Evolutionary conservation across 2,329 filamentous ascomycete species (phyloP), one percentile per base, ranked within the genome.

Genomic region (Aspergillus ibericus): DNA sequence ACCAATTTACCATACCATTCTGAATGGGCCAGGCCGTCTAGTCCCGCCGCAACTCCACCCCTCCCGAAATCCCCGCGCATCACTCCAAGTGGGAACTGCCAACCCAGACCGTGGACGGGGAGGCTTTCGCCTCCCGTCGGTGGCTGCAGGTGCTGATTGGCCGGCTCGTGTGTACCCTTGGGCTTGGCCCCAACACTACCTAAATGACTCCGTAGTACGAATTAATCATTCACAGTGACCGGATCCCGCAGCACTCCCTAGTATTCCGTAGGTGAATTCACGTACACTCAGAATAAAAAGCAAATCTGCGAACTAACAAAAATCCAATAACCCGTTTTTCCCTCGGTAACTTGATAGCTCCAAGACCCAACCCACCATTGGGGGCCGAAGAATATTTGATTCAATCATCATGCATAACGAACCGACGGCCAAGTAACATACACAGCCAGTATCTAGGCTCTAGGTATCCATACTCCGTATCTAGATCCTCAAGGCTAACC

Each of bases 61-160:
- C 32, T 48, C 44, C 44, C 44, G 44, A 48, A 42, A 32, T 48
- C 44, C 44, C 44, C 27, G 44, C 27, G 44, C 44, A 48, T 48
- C 25, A 16, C 25, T 27, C 44, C 25, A 48, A 48, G 44, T 48
- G 44, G 44, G 44, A 29, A 29, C 44, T 48, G 44, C 44, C 44
- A 48, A 48, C 44, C 44, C 44, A 48, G 44, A 42, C 38, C 16
- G 38, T 42, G 38, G 38, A 48, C 44, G 44, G 44, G 44, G 44
- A 48, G 44, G 44, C 44, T 32, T 32, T 32, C 25, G 44, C 44
- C 44, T 48, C 44, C 44, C 44, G 44, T n/a, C 25, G 44, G 7
- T 48, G 44, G 38, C 27, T 32, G 25, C 27, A 16, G 4, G 7
- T 6, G 25, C 7, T 48, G 44, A 48, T 48, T 29, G 44, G 44